These are phyloP conservation scores for Cyclocybe aegerita DNA, from an alignment of 768 basidiomycete genomes.

Conservation along the genomic window DNA sequence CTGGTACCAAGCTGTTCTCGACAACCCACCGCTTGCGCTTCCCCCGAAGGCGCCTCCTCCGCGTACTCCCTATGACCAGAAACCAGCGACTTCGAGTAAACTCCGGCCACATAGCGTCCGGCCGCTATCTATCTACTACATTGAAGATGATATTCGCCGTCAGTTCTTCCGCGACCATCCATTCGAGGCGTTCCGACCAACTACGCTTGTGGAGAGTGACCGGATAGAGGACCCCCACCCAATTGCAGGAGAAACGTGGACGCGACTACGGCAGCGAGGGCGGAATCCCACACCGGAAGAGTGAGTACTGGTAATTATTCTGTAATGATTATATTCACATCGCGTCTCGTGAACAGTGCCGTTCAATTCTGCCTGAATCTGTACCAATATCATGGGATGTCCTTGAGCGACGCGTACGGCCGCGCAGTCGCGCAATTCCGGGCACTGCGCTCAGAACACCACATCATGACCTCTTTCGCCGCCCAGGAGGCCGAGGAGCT, in stretches of 20 bases:
- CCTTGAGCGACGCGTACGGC: constrained; percentile 80
- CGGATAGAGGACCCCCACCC: constrained; percentile 55
- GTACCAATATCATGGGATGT: constrained; percentile 57
- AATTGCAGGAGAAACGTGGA: constrained; percentile 68
- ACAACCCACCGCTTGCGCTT: constrained; percentile 85
- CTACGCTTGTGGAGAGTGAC: constrained; percentile 71
- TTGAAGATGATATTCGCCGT: constrained; percentile 82
- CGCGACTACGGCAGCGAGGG: constrained; percentile 74
- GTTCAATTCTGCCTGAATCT: constrained; percentile 82
- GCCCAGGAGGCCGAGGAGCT: constrained; percentile 75
- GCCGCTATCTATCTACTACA: constrained; percentile 66
- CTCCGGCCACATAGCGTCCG: constrained; percentile 38
- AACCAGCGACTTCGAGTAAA: constrained; percentile 26
- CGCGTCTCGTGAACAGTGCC: constrained; percentile 45
- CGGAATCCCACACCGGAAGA: constrained; percentile 87
- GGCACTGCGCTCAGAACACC: constrained; percentile 80
- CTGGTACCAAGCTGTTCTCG: constrained; percentile 84
- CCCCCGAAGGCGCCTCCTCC: constrained; percentile 71
- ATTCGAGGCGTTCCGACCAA: constrained; percentile 88
- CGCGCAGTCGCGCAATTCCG: constrained; percentile 84
- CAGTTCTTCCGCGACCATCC: constrained; percentile 97
- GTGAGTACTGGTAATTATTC: constrained; percentile 46
- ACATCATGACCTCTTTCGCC: constrained; percentile 75
- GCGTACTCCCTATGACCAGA: constrained; percentile 55
- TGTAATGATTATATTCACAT: constrained; percentile 8